These are phyloP conservation scores for Starmerella bacillaris DNA, from an alignment of 805 yeast species.

Conservation along the genomic window DNA sequence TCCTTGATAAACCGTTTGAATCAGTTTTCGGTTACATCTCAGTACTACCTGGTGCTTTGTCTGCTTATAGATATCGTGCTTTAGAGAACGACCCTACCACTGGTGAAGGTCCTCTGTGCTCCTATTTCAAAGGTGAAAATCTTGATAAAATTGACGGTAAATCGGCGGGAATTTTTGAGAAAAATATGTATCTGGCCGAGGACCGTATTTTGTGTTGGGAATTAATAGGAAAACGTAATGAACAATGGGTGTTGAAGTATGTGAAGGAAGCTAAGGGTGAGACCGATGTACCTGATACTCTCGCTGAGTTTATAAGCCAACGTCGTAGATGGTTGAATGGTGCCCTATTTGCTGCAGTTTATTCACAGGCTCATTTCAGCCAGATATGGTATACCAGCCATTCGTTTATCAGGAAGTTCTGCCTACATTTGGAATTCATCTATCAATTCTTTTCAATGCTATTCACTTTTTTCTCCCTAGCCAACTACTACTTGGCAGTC, in stretches of 20 bases:
- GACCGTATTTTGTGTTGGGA: slow-evolving; percentile 96
- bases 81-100: slow-evolving; percentile 56
- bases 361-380: slow-evolving; percentile 67
- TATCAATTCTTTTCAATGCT: slow-evolving; percentile 66
- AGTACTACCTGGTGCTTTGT: slow-evolving; percentile 87
- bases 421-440: slow-evolving; percentile 70
- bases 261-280: slow-evolving; percentile 89
- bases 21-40: slow-evolving; percentile 82
- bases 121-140: slow-evolving; percentile 80
- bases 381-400: slow-evolving; percentile 84
- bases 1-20: slow-evolving; percentile 84
- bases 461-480: slow-evolving; percentile 82
- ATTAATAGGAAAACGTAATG: slow-evolving; percentile 64
- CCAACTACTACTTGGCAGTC: slow-evolving; percentile 82
- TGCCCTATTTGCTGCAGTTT: slow-evolving; percentile 89
- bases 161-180: slow-evolving; percentile 65
- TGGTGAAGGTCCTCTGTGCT: slow-evolving; percentile 78
- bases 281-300: slow-evolving; percentile 89
- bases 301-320: slow-evolving; percentile 88
- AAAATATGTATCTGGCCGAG: slow-evolving; percentile 93
- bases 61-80: slow-evolving; percentile 85
- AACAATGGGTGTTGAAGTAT: slow-evolving; percentile 78
- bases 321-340: slow-evolving; percentile 98
- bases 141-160: slow-evolving; percentile 32
- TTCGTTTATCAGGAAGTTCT: slow-evolving; percentile 57